Percentiles rank a stretch among this genome's conserved stretches.
Conservation (phyloP, 768 basidiomycete species). For the Mycena leptocephala region DNA sequence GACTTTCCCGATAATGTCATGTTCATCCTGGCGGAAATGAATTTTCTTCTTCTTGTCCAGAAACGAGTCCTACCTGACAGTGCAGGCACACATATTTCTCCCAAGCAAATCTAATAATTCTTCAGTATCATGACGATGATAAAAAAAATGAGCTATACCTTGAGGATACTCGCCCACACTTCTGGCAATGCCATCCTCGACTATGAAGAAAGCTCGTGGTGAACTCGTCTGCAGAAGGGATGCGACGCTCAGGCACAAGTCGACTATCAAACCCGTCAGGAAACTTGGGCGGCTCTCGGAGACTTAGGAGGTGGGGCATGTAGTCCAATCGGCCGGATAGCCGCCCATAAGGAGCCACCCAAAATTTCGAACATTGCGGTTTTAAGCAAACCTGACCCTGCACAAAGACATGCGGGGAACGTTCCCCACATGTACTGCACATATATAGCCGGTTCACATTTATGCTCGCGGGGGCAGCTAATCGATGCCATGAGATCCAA, state of each 20-base stretch:
- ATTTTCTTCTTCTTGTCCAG: not conserved
- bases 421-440: not conserved
- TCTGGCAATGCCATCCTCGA: slow-evolving; percentile 5
- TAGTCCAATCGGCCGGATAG: not conserved
- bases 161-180: slow-evolving; percentile 15
- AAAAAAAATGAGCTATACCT: slow-evolving; percentile 3
- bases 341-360: not conserved
- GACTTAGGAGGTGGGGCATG: not conserved
- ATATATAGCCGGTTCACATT: not conserved
- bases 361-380: not conserved
- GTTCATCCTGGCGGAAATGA: not conserved
- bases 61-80: not conserved
- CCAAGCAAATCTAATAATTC: not conserved
- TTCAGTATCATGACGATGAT: not conserved
- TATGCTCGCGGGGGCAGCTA: not conserved
- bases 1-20: not conserved
- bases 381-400: not conserved
- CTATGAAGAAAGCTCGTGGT: not conserved
- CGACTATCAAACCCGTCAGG: not conserved
- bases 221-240: not conserved
- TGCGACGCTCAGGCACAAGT: not conserved
- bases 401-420: not conserved
- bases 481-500: no score
- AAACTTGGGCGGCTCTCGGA: not conserved
- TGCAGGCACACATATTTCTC: not conserved